Percentiles rank a stretch among this genome's conserved stretches.
Evolutionary conservation across 1,139 yeast species (phyloP).

Genomic region (Saccharomyces hybrid): DNA sequence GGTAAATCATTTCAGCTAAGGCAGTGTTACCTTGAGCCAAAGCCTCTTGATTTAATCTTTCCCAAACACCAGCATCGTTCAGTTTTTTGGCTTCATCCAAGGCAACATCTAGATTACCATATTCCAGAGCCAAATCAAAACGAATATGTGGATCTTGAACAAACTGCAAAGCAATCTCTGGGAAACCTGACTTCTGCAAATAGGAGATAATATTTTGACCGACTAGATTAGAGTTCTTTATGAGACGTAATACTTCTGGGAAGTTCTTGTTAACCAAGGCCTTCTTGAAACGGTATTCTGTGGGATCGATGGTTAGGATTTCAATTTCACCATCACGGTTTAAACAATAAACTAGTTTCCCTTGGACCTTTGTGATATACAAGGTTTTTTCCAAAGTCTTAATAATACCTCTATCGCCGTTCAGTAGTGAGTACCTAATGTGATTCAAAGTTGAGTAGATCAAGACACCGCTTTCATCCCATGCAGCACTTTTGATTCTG

Average conservation of each 20-base stretch:
- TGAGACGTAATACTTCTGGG: conserved; percentile 84
- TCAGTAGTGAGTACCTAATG: conserved; percentile 83
- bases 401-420: conserved; percentile 92
- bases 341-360: conserved; percentile 68
- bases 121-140: conserved; percentile 90
- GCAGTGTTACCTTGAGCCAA: conserved; percentile 81
- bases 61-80: conserved; percentile 68
- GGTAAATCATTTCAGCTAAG: conserved; percentile 81
- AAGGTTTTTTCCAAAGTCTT: conserved; percentile 86
- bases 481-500: conserved; percentile 92
- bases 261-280: conserved; percentile 87
- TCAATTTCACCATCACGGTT: conserved; percentile 84
- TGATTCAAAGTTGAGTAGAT: conserved; percentile 93
- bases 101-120: conserved; percentile 86
- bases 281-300: conserved; percentile 93
- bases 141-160: conserved; percentile 95
- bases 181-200: conserved; percentile 90
- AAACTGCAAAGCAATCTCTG: conserved; percentile 89
- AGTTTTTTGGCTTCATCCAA: conserved; percentile 77
- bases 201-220: conserved; percentile 97
- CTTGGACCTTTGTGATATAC: conserved; percentile 68
- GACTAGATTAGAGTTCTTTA: conserved; percentile 81
- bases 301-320: conserved; percentile 76
- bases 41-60: conserved; percentile 78
- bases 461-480: conserved; percentile 93